These are phyloP conservation scores for Xylaria nigripes DNA, from an alignment of 495 filamentous ascomycete genomes.

Conservation along the genomic window DNA sequence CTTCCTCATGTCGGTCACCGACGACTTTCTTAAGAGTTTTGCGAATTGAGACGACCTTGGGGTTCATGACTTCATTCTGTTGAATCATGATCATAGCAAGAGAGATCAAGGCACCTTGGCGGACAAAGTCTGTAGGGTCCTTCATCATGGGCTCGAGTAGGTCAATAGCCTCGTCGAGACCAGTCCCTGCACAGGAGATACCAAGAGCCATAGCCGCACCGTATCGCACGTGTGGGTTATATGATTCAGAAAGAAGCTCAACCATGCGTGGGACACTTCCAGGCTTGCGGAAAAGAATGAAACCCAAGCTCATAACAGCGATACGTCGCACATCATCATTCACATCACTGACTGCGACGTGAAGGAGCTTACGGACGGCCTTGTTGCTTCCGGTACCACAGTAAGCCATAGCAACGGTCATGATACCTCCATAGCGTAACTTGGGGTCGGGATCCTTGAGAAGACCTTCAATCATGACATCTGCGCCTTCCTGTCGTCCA, in stretches of 20 bases:
- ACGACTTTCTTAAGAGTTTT: conserved; percentile 87
- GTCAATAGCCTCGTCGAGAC: conserved; percentile 93
- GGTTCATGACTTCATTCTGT: conserved; percentile 94
- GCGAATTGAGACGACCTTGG: conserved; percentile 71
- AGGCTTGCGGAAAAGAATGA: conserved; percentile 97
- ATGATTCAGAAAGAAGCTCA: conserved; percentile 94
- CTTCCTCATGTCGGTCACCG: conserved; percentile 93
- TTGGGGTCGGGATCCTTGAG: conserved; percentile 90
- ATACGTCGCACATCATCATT: conserved; percentile 94
- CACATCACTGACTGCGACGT: conserved; percentile 95
- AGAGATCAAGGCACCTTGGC: conserved; percentile 92
- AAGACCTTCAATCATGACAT: conserved; percentile 87
- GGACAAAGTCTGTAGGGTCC: conserved; percentile 96
- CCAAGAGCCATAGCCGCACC: conserved; percentile 97
- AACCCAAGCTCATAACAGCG: conserved; percentile 97
- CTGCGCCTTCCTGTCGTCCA: conserved; percentile 85
- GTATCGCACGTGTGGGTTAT: conserved; percentile 98
- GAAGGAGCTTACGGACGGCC: conserved; percentile 92
- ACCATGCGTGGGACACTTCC: conserved; percentile 97
- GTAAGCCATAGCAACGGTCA: conserved; percentile 97
- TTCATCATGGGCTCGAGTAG: conserved; percentile 99
- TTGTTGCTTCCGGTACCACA: conserved; percentile 98
- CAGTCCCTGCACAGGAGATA: conserved; percentile 96
- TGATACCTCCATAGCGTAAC: conserved; percentile 93
- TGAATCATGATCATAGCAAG: conserved; percentile 97